These are phyloP conservation scores for Aspergillus calidoustus DNA, from an alignment of 2,329 filamentous ascomycete species.

Conservation along the genomic window DNA sequence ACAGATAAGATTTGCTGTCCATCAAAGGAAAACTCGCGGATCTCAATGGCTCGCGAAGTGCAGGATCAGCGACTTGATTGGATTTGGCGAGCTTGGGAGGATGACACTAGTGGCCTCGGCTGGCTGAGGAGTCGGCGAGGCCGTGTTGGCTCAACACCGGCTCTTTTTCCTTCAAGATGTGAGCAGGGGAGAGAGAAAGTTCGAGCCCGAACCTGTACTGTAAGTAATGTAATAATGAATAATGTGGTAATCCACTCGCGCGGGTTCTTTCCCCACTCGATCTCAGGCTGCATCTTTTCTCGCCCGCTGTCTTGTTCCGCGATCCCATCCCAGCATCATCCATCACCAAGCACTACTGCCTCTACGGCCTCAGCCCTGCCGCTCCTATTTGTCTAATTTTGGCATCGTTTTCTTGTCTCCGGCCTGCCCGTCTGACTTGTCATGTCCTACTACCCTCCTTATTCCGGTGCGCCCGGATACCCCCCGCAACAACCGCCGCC, in stretches of 20 bases:
- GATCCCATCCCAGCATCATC: constrained; percentile 9
- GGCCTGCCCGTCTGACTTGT: constrained; percentile 19
- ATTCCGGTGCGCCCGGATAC: constrained; percentile 60
- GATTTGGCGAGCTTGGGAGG: background rate
- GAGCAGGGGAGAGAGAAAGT: background rate
- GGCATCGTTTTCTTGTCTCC: constrained; percentile 8
- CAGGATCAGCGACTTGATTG: background rate
- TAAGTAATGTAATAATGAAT: background rate
- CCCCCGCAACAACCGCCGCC: constrained; percentile 48
- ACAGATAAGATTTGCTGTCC: background rate
- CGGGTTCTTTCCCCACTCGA: constrained; percentile 21
- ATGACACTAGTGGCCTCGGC: constrained; percentile 15
- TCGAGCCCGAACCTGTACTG: background rate
- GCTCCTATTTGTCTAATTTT: constrained; percentile 18
- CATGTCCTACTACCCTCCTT: constrained; percentile 70
- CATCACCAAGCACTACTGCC: constrained; percentile 3
- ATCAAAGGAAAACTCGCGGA: background rate
- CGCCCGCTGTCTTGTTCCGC: constrained; percentile 17
- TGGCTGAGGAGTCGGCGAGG: constrained; percentile 19
- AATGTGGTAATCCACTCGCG: constrained; percentile 9
- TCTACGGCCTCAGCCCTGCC: constrained; percentile 5
- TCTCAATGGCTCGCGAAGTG: background rate
- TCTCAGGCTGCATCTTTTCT: constrained; percentile 28
- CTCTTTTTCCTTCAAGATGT: background rate
- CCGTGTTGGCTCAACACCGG: background rate